A percentile compares a stretch with the other conserved stretches of the same genome.
Evolutionary conservation across 2,329 filamentous ascomycete genomes (phyloP).

Genomic region (Venturia asperata): DNA sequence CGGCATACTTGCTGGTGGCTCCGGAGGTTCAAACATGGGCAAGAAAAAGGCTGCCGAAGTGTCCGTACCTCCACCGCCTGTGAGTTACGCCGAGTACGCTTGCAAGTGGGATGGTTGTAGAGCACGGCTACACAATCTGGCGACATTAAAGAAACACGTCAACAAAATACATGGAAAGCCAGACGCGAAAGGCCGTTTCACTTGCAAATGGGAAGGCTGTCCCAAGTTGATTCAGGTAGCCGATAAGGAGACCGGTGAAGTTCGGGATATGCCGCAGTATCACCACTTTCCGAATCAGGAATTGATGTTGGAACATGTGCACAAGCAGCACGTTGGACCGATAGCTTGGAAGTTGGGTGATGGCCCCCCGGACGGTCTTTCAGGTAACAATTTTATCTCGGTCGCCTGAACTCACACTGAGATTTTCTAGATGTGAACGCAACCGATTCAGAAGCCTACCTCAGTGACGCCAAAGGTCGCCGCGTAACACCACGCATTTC

Average conservation of each 20-base stretch:
- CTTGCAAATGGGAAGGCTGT: slow-evolving; percentile 44
- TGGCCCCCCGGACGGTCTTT: slow-evolving; percentile 48
- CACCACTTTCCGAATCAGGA: slow-evolving; percentile 33
- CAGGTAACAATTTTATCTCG: slow-evolving; percentile 37
- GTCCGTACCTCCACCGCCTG: slow-evolving; percentile 16
- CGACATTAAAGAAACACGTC: slow-evolving; percentile 53
- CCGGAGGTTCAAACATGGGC: slow-evolving; percentile 16
- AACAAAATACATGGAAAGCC: slow-evolving; percentile 46
- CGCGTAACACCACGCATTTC: slow-evolving; percentile 41
- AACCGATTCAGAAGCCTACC: slow-evolving; percentile 39
- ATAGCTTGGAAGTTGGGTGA: slow-evolving; percentile 54
- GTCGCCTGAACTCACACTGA: background rate
- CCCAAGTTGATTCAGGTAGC: slow-evolving; percentile 25
- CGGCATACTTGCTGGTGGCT: slow-evolving; percentile 11
- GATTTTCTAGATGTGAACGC: slow-evolving; percentile 21
- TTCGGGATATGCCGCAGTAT: slow-evolving; percentile 23
- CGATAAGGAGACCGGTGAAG: slow-evolving; percentile 26
- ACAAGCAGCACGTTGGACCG: slow-evolving; percentile 44
- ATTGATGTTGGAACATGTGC: slow-evolving; percentile 46
- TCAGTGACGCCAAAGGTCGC: slow-evolving; percentile 42
- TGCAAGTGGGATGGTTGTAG: slow-evolving; percentile 53
- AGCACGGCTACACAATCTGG: slow-evolving; percentile 55
- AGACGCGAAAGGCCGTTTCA: slow-evolving; percentile 30
- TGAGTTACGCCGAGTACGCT: slow-evolving; percentile 42
- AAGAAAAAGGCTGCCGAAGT: slow-evolving; percentile 12